Evolutionary conservation across 768 basidiomycete species (phyloP).

Genomic region (Naganishia friedmannii): DNA sequence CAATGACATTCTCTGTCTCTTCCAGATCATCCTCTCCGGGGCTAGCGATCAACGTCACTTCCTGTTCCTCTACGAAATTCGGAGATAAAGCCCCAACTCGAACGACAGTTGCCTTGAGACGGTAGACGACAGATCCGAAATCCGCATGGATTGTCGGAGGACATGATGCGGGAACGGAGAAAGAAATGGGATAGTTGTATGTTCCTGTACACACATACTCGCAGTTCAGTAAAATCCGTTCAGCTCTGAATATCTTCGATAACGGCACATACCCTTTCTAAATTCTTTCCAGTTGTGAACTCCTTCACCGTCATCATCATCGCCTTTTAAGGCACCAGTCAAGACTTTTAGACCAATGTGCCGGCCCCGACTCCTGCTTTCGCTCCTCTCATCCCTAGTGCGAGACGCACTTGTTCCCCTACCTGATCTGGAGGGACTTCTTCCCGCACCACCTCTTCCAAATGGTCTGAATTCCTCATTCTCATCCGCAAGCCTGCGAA

Average conservation of each 20-base stretch:
- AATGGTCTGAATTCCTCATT: slow-evolving; percentile 29
- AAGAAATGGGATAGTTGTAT: slow-evolving; percentile 91
- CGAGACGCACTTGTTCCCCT: slow-evolving; percentile 34
- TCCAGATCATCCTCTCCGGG: slow-evolving; percentile 84
- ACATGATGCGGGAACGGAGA: slow-evolving; percentile 72
- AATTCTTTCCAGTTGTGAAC: slow-evolving; percentile 73
- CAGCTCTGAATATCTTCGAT: background rate
- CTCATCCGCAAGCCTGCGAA: slow-evolving; percentile 19
- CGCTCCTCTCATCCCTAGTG: slow-evolving; percentile 39
- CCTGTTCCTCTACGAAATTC: slow-evolving; percentile 67
- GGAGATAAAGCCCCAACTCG: slow-evolving; percentile 75
- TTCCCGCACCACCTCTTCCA: slow-evolving; percentile 46
- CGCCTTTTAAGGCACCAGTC: slow-evolving; percentile 42
- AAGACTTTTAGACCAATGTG: slow-evolving; percentile 51
- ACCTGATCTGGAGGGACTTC: slow-evolving; percentile 24
- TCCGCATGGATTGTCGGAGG: slow-evolving; percentile 74
- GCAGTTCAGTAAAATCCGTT: slow-evolving; percentile 6
- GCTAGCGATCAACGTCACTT: slow-evolving; percentile 70
- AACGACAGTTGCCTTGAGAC: slow-evolving; percentile 74
- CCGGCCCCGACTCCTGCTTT: slow-evolving; percentile 49
- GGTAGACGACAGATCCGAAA: slow-evolving; percentile 74
- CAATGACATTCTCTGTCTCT: slow-evolving; percentile 70
- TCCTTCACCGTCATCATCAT: slow-evolving; percentile 47
- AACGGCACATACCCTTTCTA: slow-evolving; percentile 62
- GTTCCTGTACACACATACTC: slow-evolving; percentile 59